Base-by-base conservation (phyloP, 2,329 filamentous ascomycete species). In the Alternaria incomplexa region DNA sequence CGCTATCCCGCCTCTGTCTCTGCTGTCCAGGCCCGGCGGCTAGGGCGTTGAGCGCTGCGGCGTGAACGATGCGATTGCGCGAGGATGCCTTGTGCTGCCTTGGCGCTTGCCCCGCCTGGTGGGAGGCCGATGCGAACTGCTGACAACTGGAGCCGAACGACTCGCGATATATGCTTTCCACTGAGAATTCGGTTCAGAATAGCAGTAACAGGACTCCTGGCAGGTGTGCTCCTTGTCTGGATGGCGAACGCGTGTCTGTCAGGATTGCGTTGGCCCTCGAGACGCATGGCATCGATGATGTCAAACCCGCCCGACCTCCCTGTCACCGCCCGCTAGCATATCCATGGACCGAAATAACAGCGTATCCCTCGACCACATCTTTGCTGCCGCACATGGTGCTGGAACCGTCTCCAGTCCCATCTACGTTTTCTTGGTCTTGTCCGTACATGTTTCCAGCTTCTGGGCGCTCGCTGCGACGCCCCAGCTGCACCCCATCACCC, bases 81-180 rank as follows among this genome's bases (percentile, higher is more conserved):
- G 52, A 63, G 58, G 55, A 55, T 63, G 63, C 53, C 50, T 52
- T 56, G 48, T 54, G 63, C 43, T 61, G 64, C 58, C 67, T 71
- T 70, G 66, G 69, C 67, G 59, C 36, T 28, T 70, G 68, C 70
- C 69, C 69, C 68, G 68, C 69, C 56, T 44, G 20, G n/a, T 32
- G 40, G 48, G 50, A 45, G 58, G 61, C 48, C 52, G 58, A 58
- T 65, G 57, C 67, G 57, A 57, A 63, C 40, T 51, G 50, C 52
- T 58, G 50, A 44, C 54, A 30, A 54, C 56, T 20, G 23, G 23
- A 40, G 40, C 45, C 45, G 47, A 44, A 6, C 28, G 5, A 45
- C 22, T 36, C 36, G 25, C 30, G 28, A 53, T 56, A 25, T 46
- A 48, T 51, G 8, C 11, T n/a, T 15, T 45, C 23, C 25, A 12